Evolutionary conservation across 306 rosid species (phyloP), one percentile per base, ranked within the genome.

Genomic region (Vigna reflexopilosa): DNA sequence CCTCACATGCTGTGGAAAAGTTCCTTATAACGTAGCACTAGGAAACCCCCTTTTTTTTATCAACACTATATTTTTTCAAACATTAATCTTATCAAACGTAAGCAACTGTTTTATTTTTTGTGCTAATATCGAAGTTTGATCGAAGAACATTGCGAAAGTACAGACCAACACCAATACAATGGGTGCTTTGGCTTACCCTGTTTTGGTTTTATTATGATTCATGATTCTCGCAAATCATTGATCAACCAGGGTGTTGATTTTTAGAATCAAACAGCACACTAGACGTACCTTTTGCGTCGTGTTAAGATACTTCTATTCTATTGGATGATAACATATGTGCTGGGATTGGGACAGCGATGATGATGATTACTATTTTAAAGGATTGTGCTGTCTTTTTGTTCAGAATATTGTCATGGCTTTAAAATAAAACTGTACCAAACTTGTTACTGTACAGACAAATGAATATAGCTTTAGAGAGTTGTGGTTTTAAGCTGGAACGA

Each of bases 1-100:
- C 28, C 34, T 47, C 78, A 61, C 48, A 57, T 34, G 36, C 7
- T 20, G 45, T 26, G 34, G 78, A 63, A 82, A 72, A 74, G 70
- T 44, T 20, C 49, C 26, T 72, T 7, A 15, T 57, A n/a, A 62
- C 22, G 0, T 1, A 62, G 0, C 22, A 36, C 28, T 11, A 11
- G 4, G 14, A 44, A 44, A 44, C 48, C 11, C 48, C 3, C 10
- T 7, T 44, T 44, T 44, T 0, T 28, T 28, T 28, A 44, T 11
- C 11, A 42, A 36, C 9, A 32, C 36, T 32, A 32, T 32, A 38
- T 1, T 38, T 38, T 38, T 38, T 38, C 42, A 38, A 42, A 24
- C 28, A 24, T 2, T 42, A 42, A 42, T 42, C 14, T 44, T 44
- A 9, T 10, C 14, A 12, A 13, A 47, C 14, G n/a, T 42, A 9